Conservation (phyloP, 345 rosid species). For the Microcos paniculata region DNA sequence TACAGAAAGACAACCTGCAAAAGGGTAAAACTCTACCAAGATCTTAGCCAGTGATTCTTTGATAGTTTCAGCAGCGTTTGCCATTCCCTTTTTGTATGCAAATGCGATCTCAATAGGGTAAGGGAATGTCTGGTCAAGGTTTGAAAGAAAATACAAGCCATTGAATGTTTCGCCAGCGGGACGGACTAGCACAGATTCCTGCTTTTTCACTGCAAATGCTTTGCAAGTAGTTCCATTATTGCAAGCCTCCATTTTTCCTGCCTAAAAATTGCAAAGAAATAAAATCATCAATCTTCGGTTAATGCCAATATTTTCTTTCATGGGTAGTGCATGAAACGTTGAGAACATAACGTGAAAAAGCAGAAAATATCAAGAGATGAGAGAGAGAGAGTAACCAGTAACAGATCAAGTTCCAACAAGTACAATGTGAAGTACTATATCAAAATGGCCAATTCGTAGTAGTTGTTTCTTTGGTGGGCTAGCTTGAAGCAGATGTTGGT, state of each 20-base stretch:
- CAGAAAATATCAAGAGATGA: too few relatives aligned
- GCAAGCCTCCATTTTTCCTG: not conserved
- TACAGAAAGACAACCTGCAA: slow-evolving; percentile 69
- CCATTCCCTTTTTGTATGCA: slow-evolving; percentile 63
- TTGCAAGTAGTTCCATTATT: slow-evolving; percentile 31
- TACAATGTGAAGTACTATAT: too few relatives aligned
- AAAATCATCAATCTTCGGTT: too few relatives aligned
- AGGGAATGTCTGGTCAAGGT: slow-evolving; percentile 77
- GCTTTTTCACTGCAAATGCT: slow-evolving; percentile 37
- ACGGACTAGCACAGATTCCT: slow-evolving; percentile 45
- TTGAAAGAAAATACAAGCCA: slow-evolving; percentile 82
- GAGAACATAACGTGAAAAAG: too few relatives aligned
- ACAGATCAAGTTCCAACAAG: too few relatives aligned
- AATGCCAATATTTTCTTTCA: too few relatives aligned
- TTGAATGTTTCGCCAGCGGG: slow-evolving; percentile 65
- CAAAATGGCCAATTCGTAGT: too few relatives aligned
- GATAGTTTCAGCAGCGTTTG: slow-evolving; percentile 49
- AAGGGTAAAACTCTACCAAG: slow-evolving; percentile 74
- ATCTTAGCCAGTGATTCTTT: slow-evolving; percentile 65
- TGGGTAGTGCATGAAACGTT: too few relatives aligned
- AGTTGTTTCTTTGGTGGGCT: too few relatives aligned
- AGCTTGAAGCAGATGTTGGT: too few relatives aligned
- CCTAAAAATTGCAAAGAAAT: not conserved
- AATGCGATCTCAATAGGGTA: slow-evolving; percentile 39
- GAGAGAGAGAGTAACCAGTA: too few relatives aligned